These are phyloP conservation scores for Globisporangium okanoganense DNA, from an alignment of 352 stramenopile genomes.

Conservation along the genomic window DNA sequence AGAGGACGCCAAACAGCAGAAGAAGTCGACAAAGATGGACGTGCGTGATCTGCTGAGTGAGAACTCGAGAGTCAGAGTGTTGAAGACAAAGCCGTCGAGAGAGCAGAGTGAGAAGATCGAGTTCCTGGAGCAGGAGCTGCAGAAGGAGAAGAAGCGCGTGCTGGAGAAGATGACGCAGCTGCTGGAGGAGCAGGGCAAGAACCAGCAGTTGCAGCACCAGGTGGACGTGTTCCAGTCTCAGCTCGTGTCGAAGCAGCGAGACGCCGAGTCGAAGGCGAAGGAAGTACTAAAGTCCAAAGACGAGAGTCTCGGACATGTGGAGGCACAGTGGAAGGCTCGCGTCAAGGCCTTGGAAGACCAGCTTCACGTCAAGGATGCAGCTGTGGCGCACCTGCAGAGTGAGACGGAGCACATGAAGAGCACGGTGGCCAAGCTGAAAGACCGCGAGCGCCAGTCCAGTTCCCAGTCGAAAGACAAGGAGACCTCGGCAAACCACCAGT, in stretches of 20 bases:
- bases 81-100: neutral
- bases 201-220: slow-evolving; percentile 44
- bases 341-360: slow-evolving; percentile 28
- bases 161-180: slow-evolving; percentile 67
- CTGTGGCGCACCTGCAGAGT: slow-evolving; percentile 25
- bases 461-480: slow-evolving; percentile 15
- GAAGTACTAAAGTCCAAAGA: slow-evolving; percentile 21
- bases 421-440: slow-evolving; percentile 22
- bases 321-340: slow-evolving; percentile 24
- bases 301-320: slow-evolving; percentile 10
- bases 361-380: slow-evolving; percentile 28
- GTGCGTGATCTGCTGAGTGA: slow-evolving; percentile 17
- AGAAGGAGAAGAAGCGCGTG: slow-evolving; percentile 68
- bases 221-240: slow-evolving; percentile 36
- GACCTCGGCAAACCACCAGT: slow-evolving; percentile 21
- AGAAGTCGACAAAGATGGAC: slow-evolving; percentile 13
- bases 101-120: slow-evolving; percentile 1
- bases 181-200: slow-evolving; percentile 62
- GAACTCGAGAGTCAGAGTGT: neutral
- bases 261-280: slow-evolving; percentile 18
- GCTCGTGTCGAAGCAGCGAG: slow-evolving; percentile 23
- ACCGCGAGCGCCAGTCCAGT: slow-evolving; percentile 11
- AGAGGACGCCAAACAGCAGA: neutral
- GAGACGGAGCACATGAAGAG: slow-evolving; percentile 36
- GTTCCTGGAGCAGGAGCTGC: slow-evolving; percentile 41